Evolutionary conservation across 768 basidiomycete species (phyloP), one percentile per base, ranked within the genome.

Genomic region (Boletus sp.): DNA sequence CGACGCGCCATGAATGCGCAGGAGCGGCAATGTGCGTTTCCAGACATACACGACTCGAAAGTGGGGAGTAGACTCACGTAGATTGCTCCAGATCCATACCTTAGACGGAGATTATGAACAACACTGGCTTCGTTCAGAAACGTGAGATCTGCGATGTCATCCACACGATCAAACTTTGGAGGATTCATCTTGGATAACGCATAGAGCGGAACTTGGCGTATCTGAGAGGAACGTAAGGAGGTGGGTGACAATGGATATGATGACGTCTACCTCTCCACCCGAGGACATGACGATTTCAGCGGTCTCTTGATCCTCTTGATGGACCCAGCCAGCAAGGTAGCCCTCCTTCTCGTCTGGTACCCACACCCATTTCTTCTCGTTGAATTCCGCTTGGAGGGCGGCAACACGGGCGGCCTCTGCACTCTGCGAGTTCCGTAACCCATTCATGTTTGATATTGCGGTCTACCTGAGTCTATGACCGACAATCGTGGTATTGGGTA

Each of bases 321-420:
- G 83, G 28, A 98, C 90, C 92, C 92, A 96, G 55, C 94, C 95
- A 45, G 94, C 89, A 47, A 96, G 83, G 73, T 98, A 98, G 1
- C 96, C 96, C 62, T 94, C 90, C 69, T 83, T 85, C 56, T 88
- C 83, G 72, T 98, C 95, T 3, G 94, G 93, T 28, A 95, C 89
- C 96, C 96, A 98, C 7, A 98, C 94, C 91, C 95, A 96, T 77
- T 88, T 92, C 87, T 95, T 97, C 80, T 94, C 93, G 71, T 94
- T 95, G 74, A 94, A 96, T 73, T 95, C 93, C 10, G 93, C 92
- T 70, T 94, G 92, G n/a, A 88, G 83, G 18, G 92, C 94, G 20
- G 93, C 92, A 17, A 86, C 87, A 52, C 87, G 79, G 8, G 93
- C 90, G 40, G 87, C 88, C 71, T 94, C 93, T 46, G 78, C 80